Percentiles rank a stretch among this genome's conserved stretches.
Conservation (phyloP, 2,329 filamentous ascomycete genomes). For the Aureobasidium sp. region DNA sequence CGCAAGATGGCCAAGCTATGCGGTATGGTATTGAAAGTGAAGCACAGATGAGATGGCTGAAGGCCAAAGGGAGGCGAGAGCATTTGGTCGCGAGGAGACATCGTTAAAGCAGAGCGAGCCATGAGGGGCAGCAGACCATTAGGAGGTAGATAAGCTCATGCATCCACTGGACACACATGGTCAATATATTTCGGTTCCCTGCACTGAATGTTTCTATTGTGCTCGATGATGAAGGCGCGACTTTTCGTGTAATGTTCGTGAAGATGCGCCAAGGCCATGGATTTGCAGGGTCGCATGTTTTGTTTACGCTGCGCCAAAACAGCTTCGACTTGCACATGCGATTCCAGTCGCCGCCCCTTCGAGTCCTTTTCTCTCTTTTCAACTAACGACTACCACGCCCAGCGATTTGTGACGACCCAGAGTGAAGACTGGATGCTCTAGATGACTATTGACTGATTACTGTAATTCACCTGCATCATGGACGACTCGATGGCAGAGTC, state of each 20-base stretch:
- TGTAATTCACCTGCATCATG: not conserved
- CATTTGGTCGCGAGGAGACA: too few species aligned
- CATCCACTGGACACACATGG: too few species aligned
- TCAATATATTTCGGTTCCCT: too few species aligned
- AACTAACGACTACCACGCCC: not conserved
- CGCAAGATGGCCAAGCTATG: too few species aligned
- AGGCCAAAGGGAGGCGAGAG: too few species aligned
- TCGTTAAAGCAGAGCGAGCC: too few species aligned
- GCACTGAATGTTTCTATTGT: too few species aligned
- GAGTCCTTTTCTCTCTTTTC: not conserved
- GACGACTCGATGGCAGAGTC: conserved; percentile 18
- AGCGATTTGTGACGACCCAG: not conserved
- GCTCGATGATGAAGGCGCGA: not conserved
- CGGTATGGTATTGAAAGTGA: too few species aligned
- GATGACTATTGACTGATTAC: conserved; percentile 8
- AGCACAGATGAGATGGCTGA: too few species aligned
- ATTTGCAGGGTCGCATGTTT: not conserved
- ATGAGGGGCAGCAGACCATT: too few species aligned
- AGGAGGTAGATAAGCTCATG: too few species aligned
- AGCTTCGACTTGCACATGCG: not conserved
- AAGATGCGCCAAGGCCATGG: not conserved
- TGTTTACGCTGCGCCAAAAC: not conserved
- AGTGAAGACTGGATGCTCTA: not conserved
- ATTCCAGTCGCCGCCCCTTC: conserved; percentile 8
- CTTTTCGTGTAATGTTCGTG: conserved; percentile 4